Evolutionary conservation across 306 rosid genomes (phyloP), one percentile per base, ranked within the genome.

Genomic region (Rubus idaeus): DNA sequence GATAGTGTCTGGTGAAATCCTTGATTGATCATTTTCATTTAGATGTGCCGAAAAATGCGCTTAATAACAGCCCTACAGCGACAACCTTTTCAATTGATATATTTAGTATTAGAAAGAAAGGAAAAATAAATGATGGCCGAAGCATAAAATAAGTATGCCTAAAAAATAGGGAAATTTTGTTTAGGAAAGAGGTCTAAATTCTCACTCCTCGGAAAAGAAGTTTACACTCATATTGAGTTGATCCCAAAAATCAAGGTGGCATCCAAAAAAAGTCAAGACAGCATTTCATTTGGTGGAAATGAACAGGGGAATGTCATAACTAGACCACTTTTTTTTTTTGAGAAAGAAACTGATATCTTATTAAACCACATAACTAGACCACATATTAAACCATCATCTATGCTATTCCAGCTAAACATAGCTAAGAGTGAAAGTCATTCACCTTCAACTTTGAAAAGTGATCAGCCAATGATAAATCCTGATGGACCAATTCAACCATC

Each of bases 391-490:
- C 71, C 56, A 74, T 63, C 64, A 49, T 41, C 39, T 70, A 72
- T 72, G 60, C 56, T 17, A 55, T 64, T 41, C 67, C 74, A 81
- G 35, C 40, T 5, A 65, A 64, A 76, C 65, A 70, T 74, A 53
- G 51, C 58, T 45, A 81, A 72, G 78, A 68, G 77, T 40, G 3
- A 71, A 71, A 42, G 66, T 37, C 49, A 75, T 76, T 83, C 83
- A 95, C 99, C 97, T 92, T 91, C 83, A 90, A 78, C 75, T 91
- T 90, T 70, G 91, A 88, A 82, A 89, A 92, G 61, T 95, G 96
- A 80, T 91, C 96, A 79, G 94, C 97, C 89, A 95, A 83, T 81
- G 85, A 81, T 70, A 95, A 84, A 83, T 95, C 99, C 82, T 91
- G 92, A 84, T 91, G 97, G 62, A 95, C 86, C 91, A 85, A 71